phyloP scores from a whole-genome alignment of 768 basidiomycete genomes.

The Psilocybe subaeruginosa region DNA sequence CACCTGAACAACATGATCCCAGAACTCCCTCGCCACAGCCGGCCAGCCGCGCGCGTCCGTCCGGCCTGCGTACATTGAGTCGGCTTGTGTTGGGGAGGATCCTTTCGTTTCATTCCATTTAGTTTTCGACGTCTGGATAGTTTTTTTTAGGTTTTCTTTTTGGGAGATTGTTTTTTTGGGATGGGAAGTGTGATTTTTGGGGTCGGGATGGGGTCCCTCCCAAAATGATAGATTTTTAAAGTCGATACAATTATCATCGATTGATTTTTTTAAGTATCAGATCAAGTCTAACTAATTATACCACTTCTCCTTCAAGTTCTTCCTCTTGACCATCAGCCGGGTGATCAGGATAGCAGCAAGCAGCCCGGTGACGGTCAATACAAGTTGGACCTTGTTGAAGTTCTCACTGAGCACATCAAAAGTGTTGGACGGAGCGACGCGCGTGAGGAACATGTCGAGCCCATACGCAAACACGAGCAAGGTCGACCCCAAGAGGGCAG shows the following conservation, averaged over 20 bases:
- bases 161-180: too few relatives aligned
- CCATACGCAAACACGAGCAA: constrained; percentile 87
- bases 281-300: constrained; percentile 43
- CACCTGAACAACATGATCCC: background rate
- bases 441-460: constrained; percentile 87
- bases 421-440: constrained; percentile 83
- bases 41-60: background rate
- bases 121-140: too few relatives aligned
- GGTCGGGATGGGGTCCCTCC: background rate
- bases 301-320: constrained; percentile 72
- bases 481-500: constrained; percentile 89
- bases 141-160: too few relatives aligned
- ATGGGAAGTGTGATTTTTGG: too few relatives aligned
- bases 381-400: constrained; percentile 92
- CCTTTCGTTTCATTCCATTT: background rate
- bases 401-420: constrained; percentile 91
- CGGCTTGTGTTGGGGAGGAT: background rate
- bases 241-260: too few relatives aligned
- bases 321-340: constrained; percentile 78
- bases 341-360: constrained; percentile 74
- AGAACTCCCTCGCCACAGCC: background rate
- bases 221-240: background rate
- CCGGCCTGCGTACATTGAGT: background rate
- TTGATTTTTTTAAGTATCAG: background rate
- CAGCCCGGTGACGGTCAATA: constrained; percentile 78